Conservation (phyloP, 1,284 basidiomycete species). For the Paramarasmius palmivorus region DNA sequence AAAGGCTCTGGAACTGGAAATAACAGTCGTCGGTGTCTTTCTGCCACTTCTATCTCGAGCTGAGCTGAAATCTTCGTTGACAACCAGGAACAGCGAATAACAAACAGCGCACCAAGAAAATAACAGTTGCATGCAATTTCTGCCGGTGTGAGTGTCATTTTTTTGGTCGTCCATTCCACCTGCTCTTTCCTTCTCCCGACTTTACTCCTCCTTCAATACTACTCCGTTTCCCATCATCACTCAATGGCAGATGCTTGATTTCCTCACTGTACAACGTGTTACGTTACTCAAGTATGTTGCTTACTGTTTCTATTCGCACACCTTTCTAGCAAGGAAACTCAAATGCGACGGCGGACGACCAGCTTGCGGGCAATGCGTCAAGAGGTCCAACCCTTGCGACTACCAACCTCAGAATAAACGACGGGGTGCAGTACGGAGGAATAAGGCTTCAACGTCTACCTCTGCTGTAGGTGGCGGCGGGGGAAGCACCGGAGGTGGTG, state of each 20-base stretch:
- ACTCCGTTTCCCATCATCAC: constrained; percentile 7
- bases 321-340: constrained; percentile 56
- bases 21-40: constrained; percentile 18
- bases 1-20: constrained; percentile 35
- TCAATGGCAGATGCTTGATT: constrained; percentile 30
- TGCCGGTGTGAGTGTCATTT: constrained; percentile 67
- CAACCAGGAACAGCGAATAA: constrained; percentile 30
- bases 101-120: constrained; percentile 73
- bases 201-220: constrained; percentile 14
- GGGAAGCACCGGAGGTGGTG: constrained; percentile 18
- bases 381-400: constrained; percentile 73
- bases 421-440: constrained; percentile 41
- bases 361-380: constrained; percentile 75
- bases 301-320: no score
- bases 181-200: no score
- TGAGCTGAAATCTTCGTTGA: no score
- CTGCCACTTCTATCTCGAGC: constrained; percentile 5
- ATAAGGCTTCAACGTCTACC: no score
- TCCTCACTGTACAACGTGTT: no score
- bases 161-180: background rate
- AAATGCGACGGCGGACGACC: constrained; percentile 83
- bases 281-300: no score
- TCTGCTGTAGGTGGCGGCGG: background rate
- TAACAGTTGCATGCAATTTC: constrained; percentile 83
- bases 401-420: constrained; percentile 77